Evolutionary conservation across 2,329 filamentous ascomycete species (phyloP), one percentile per base, ranked within the genome.

Genomic region (Sclerotinia spermophila): DNA sequence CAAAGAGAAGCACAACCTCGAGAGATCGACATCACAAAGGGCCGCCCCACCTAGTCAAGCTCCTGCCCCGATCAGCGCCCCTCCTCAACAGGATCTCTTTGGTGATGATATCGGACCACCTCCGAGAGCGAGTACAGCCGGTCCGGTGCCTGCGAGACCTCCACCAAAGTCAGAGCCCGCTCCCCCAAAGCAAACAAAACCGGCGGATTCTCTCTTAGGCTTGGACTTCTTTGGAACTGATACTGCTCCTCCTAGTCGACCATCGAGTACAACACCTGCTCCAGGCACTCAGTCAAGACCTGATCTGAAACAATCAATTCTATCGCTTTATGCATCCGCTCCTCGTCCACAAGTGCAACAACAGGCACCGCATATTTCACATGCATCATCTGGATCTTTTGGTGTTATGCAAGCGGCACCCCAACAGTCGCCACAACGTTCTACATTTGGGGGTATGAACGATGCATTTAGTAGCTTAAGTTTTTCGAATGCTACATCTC

Each of bases 301-400:
- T 3, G 96, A 99, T 79, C 84, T 99, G 72, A 99, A 99, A 82
- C 95, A 97, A 81, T 98, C 95, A 3, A 99, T 99, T 72, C 83
- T 99, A 64, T 99, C 96, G 11, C 86, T 99, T 24, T 99, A 99
- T 79, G 93, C 94, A 17, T 92, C 93, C 11, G 88, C 89, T 7
- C 92, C 94, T 1, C 92, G 93, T 78, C 89, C 92, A n/a, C 91
- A 92, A 76, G 84, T 88, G 38, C 83, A 81, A 69, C 83, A 85
- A 71, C 80, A 82, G 58, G 82, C 85, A 59, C 69, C 82, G 40
- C 67, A 68, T 7, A 53, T 68, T 24, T 69, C 82, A 42, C 89
- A 91, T 79, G 83, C 84, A 48, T 85, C 86, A 19, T 85, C 86
- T 53, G 84, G 86, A 40, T 89, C 90, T 0, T 92, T 94, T 76